Evolutionary conservation across 2,329 filamentous ascomycete species (phyloP).

Genomic region (Pezicula rhizophila): DNA sequence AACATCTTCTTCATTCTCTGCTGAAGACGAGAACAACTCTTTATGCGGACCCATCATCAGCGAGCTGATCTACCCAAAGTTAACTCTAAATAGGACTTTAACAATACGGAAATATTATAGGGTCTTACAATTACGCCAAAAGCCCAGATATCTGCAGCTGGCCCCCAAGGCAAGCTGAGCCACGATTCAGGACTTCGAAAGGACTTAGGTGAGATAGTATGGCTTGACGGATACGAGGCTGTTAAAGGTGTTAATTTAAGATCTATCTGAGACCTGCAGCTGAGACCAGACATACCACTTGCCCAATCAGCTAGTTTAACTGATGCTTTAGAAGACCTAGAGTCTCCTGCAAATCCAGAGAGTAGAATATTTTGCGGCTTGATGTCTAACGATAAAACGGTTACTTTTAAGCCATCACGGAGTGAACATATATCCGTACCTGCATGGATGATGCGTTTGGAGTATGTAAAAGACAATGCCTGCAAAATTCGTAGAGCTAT

Average conservation of each 20-base stretch:
- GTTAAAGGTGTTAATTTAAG: background rate
- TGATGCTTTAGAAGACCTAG: background rate
- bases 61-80: background rate
- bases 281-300: background rate
- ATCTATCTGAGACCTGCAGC: background rate
- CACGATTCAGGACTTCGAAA: background rate
- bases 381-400: background rate
- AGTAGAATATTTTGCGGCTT: background rate
- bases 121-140: too few relatives aligned
- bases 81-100: too few relatives aligned
- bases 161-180: background rate
- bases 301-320: background rate
- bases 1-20: background rate
- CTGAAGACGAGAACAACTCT: background rate
- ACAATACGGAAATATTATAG: too few relatives aligned
- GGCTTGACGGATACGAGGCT: background rate
- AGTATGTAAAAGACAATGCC: background rate
- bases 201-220: too few relatives aligned
- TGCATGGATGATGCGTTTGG: background rate
- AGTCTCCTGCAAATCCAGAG: background rate
- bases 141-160: background rate
- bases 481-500: background rate
- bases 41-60: background rate
- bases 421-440: background rate
- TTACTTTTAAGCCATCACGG: background rate